Evolutionary conservation across 106 monocot genomes (phyloP).

Genomic region (Dendrobium huoshanense): DNA sequence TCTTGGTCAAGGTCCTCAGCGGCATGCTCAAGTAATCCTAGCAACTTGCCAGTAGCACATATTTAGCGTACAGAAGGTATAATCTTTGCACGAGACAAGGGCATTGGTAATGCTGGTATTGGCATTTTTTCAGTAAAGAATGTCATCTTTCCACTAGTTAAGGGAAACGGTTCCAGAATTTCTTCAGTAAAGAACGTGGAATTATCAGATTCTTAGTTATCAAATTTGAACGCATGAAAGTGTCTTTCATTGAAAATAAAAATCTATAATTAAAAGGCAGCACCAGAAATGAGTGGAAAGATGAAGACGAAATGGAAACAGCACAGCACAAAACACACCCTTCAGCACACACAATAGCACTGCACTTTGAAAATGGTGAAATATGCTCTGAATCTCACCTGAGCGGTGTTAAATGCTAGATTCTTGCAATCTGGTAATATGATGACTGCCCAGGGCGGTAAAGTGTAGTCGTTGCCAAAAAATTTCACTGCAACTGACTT

Average conservation of each 20-base stretch:
- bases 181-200: background rate
- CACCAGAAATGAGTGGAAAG: background rate
- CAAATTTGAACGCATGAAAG: background rate
- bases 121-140: background rate
- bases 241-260: background rate
- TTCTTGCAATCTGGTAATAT: constrained; percentile 85
- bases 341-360: background rate
- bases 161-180: background rate
- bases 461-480: constrained; percentile 46
- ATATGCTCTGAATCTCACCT: constrained; percentile 36
- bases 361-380: constrained; percentile 4
- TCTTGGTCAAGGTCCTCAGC: too few species aligned
- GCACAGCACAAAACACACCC: background rate
- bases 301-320: background rate
- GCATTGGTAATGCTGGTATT: background rate
- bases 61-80: too few species aligned
- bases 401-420: constrained; percentile 89
- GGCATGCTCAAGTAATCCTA: too few species aligned
- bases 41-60: too few species aligned
- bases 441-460: constrained; percentile 94
- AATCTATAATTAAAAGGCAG: background rate
- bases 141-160: background rate
- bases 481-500: constrained; percentile 54
- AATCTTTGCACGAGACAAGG: background rate
- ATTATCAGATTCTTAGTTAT: background rate